Base-by-base conservation (phyloP, 2,329 filamentous ascomycete genomes). In the Huntiella decipiens region DNA sequence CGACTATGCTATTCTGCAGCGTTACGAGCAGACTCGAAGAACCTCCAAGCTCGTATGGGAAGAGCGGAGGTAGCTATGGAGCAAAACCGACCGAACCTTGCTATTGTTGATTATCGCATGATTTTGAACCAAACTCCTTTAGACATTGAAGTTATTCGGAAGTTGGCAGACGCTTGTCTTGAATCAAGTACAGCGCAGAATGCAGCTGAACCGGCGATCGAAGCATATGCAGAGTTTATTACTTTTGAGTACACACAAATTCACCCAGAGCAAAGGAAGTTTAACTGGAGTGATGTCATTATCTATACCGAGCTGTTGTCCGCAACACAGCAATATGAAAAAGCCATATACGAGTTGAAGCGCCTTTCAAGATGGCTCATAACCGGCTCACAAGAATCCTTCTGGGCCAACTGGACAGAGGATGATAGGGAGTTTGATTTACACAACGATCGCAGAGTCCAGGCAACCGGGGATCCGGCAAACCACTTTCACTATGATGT, bases 371-470 rank as follows among this genome's bases (percentile, higher is more conserved):
- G 92, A 47, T 94, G 86, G 85, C 67, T 94, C 46, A 66, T 94
- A 35, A 82, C 83, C 6, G 77, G 91, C 42, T 65, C 69, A 33
- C 65, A 71, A 4, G 87, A 98, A 58, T 60, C 56, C 1, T 84
- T 77, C 55, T 98, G 91, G 91, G 80, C 92, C 48, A 58, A 68
- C 6, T 68, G 71, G 52, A 65, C 71, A 28, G 66, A 73, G 4
- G 84, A 95, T 57, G 86, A 94, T 58, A 72, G 86, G 47, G 91
- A 98, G 61, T 98, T 86, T 75, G 91, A 98, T 58, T 61, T 72
- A 4, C 71, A 78, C 38, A 74, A 85, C 55, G 66, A 70, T 15
- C 78, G 91, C 50, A 76, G 87, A 48, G 59, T 65, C 2, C 61
- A 69, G 48, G 69, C 82, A 4, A 60, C 71, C 2, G 71, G 71